Evolutionary conservation across 1,284 basidiomycete species (phyloP), one percentile per base, ranked within the genome.

Genomic region (Tylopilus sp.): DNA sequence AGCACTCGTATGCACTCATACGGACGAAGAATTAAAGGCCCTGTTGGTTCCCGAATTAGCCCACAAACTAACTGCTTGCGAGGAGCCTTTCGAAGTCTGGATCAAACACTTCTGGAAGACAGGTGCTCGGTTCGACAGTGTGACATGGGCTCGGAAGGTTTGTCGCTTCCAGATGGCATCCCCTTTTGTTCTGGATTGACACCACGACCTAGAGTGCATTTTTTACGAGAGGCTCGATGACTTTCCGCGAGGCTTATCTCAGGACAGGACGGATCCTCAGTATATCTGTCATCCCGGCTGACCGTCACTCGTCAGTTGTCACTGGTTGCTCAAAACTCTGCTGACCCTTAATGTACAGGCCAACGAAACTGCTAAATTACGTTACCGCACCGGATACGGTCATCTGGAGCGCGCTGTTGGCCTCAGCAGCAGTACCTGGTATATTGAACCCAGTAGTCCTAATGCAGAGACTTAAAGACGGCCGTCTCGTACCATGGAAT

Each of bases 281-380:
- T 66, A 85, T 99, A 38, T 95, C 92, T 13, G 97, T 99, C 36
- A 89, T 97, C 39, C 95, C 94, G 6, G 86, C 90, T 26, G 93
- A 96, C 65, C 81, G 89, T n/a, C 92, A 97, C 70, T 92, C 89
- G 85, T 91, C 60, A 69, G 84, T 67, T 2, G 7, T 35, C 19
- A 33, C 19, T 33, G 21, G 31, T 34, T 46, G 41, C 46, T 43
- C 34, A 9, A 51, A 38, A 9, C 40, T 23, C 48, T 35, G 47
- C 54, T 52, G 31, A 50, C 46, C 19, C 18, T 28, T 33, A 42
- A 15, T 55, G 12, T 45, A 44, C 46, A 92, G 89, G 12, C 96
- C 96, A 2, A 97, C 94, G 2, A 97, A 97, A 68, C 74, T 98
- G 8, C 75, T 99, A 33, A 98, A 99, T 69, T 93, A 98, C 65